Evolutionary conservation across 805 yeast species (phyloP).

Genomic region (Suhomyces sp.): DNA sequence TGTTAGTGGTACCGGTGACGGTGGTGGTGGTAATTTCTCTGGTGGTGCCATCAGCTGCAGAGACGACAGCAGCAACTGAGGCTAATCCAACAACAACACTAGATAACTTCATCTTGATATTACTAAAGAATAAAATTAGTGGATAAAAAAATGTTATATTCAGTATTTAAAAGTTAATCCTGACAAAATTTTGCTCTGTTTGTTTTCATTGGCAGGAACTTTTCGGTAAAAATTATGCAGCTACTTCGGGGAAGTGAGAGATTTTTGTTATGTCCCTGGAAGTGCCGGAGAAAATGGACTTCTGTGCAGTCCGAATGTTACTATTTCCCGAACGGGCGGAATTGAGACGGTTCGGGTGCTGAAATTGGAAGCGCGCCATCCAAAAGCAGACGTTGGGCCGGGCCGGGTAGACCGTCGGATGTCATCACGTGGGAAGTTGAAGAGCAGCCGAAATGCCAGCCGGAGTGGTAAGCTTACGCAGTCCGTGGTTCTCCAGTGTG

Average conservation of each 20-base stretch:
- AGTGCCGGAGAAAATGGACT: background rate
- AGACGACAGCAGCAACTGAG: slow-evolving; percentile 30
- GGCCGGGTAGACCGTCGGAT: background rate
- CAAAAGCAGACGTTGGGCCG: background rate
- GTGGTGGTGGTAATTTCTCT: slow-evolving; percentile 22
- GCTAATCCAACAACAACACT: slow-evolving; percentile 39
- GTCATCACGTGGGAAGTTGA: background rate
- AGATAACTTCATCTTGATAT: slow-evolving; percentile 40
- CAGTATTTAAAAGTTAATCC: background rate
- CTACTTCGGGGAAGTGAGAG: background rate
- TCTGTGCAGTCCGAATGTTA: background rate
- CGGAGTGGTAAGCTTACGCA: too few relatives aligned
- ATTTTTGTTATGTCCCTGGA: background rate
- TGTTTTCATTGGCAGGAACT: slow-evolving; percentile 6
- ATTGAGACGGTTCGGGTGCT: background rate
- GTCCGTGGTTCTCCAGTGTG: background rate
- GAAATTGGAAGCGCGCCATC: background rate
- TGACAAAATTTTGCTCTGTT: slow-evolving; percentile 1
- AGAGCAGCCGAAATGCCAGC: background rate
- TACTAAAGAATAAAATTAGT: background rate
- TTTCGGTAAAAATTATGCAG: background rate
- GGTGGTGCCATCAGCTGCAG: slow-evolving; percentile 18
- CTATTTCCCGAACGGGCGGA: background rate
- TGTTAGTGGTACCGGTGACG: slow-evolving; percentile 28
- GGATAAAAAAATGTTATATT: background rate